Percentiles rank a stretch among this genome's conserved stretches.
Evolutionary conservation across 2,329 filamentous ascomycete species (phyloP).

Genomic region (Hymenoscyphus repandus): DNA sequence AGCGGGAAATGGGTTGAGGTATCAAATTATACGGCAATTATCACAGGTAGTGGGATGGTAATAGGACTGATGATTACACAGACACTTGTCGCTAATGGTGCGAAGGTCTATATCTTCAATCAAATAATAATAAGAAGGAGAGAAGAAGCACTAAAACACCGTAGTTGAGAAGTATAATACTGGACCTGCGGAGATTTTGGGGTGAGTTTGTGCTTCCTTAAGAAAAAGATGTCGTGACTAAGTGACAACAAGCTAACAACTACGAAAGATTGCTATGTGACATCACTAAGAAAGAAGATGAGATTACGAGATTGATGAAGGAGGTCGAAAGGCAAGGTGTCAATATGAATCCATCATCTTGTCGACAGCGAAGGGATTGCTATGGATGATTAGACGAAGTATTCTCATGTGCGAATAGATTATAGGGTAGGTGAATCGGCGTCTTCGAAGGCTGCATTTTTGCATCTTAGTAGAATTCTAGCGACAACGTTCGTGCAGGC

Average conservation of each 20-base stretch:
- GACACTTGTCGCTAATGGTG: slow-evolving; percentile 27
- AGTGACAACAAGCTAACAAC: background rate
- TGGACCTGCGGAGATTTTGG: slow-evolving; percentile 34
- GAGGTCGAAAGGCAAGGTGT: slow-evolving; percentile 48
- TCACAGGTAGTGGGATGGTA: slow-evolving; percentile 20
- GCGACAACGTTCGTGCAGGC: slow-evolving; percentile 44
- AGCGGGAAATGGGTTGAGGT: slow-evolving; percentile 24
- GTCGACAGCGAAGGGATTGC: slow-evolving; percentile 54
- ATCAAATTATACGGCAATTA: slow-evolving; percentile 16
- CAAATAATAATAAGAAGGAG: too few relatives aligned
- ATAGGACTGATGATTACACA: slow-evolving; percentile 30
- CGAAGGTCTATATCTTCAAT: slow-evolving; percentile 28
- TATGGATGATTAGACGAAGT: slow-evolving; percentile 45
- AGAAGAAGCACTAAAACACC: slow-evolving; percentile 23
- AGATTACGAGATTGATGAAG: slow-evolving; percentile 47
- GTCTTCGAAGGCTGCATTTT: slow-evolving; percentile 41
- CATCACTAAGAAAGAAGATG: slow-evolving; percentile 53
- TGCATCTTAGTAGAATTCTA: slow-evolving; percentile 49
- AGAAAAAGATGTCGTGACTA: background rate
- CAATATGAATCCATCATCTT: slow-evolving; percentile 51
- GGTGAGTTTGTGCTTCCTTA: slow-evolving; percentile 25
- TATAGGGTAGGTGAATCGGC: slow-evolving; percentile 34
- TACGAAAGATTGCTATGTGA: slow-evolving; percentile 42
- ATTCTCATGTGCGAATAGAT: slow-evolving; percentile 43
- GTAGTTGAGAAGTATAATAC: slow-evolving; percentile 44